Conservation (phyloP, 2,329 filamentous ascomycete species). For the Aspergillus jensenii region DNA sequence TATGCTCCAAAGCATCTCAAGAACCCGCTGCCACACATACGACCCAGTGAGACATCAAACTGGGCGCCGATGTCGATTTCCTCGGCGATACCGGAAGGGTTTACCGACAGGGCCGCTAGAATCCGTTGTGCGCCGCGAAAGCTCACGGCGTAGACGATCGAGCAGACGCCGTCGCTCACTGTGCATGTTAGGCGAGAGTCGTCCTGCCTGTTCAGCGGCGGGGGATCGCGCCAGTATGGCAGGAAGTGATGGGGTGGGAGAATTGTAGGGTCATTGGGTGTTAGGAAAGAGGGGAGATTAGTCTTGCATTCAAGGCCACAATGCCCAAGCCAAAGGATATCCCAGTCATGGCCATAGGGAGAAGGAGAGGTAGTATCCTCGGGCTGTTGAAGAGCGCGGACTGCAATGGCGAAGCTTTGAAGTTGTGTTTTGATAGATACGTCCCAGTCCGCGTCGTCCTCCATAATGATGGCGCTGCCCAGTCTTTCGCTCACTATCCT, state of each 20-base stretch:
- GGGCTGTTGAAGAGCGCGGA: slow-evolving; percentile 8
- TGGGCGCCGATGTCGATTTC: slow-evolving; percentile 24
- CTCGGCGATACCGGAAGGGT: slow-evolving; percentile 18
- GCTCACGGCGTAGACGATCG: slow-evolving; percentile 22
- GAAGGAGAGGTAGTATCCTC: neutral
- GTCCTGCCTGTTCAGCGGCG: slow-evolving; percentile 11
- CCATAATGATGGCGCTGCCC: slow-evolving; percentile 18
- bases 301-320: slow-evolving; percentile 22
- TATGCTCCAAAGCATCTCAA: slow-evolving; percentile 21
- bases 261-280: slow-evolving; percentile 16
- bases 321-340: slow-evolving; percentile 27
- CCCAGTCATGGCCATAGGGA: slow-evolving; percentile 20
- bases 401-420: slow-evolving; percentile 11
- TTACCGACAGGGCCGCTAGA: slow-evolving; percentile 21
- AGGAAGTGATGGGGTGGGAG: slow-evolving; percentile 20
- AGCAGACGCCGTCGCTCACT: slow-evolving; percentile 18
- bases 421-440: slow-evolving; percentile 17
- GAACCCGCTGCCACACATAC: slow-evolving; percentile 22
- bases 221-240: slow-evolving; percentile 21
- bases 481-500: slow-evolving; percentile 18
- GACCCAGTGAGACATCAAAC: slow-evolving; percentile 22
- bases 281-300: slow-evolving; percentile 12
- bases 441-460: slow-evolving; percentile 20
- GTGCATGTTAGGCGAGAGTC: slow-evolving; percentile 17
- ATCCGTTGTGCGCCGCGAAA: slow-evolving; percentile 20